phyloP scores from a whole-genome alignment of 805 yeast genomes.

The Cyberlindnera lachancei region DNA sequence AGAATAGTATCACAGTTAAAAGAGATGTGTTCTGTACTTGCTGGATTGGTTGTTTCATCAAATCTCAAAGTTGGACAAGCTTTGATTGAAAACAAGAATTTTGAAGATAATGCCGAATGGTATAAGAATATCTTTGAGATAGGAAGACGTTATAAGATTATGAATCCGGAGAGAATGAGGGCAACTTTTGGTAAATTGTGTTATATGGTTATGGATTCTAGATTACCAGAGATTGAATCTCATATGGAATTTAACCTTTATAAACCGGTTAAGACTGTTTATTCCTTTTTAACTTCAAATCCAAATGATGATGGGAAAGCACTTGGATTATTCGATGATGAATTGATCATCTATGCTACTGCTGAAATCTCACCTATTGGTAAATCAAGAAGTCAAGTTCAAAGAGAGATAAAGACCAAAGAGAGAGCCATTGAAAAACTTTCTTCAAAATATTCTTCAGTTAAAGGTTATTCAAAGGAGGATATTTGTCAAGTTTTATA shows the following conservation, averaged over 20 bases:
- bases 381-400: constrained; percentile 45
- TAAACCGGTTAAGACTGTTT: constrained; percentile 63
- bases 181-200: constrained; percentile 73
- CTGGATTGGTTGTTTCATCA: constrained; percentile 74
- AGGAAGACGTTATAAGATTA: constrained; percentile 73
- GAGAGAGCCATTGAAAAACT: constrained; percentile 62
- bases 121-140: constrained; percentile 65
- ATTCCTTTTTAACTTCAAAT: constrained; percentile 35
- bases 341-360: constrained; percentile 53
- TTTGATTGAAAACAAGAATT: constrained; percentile 58
- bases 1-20: constrained; percentile 65
- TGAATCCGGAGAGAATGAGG: constrained; percentile 80
- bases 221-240: constrained; percentile 59
- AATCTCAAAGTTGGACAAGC: constrained; percentile 63
- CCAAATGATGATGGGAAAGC: constrained; percentile 31
- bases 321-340: constrained; percentile 46
- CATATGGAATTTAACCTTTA: constrained; percentile 72
- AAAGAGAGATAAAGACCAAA: constrained; percentile 53
- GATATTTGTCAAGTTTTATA: constrained; percentile 66
- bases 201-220: constrained; percentile 82
- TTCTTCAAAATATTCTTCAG: constrained; percentile 39
- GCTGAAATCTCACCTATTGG: constrained; percentile 57
- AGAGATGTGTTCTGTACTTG: constrained; percentile 71
- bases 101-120: constrained; percentile 66
- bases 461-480: constrained; percentile 40